Base-by-base conservation (phyloP, 2,329 filamentous ascomycete species). In the Tolypocladium capitatum region DNA sequence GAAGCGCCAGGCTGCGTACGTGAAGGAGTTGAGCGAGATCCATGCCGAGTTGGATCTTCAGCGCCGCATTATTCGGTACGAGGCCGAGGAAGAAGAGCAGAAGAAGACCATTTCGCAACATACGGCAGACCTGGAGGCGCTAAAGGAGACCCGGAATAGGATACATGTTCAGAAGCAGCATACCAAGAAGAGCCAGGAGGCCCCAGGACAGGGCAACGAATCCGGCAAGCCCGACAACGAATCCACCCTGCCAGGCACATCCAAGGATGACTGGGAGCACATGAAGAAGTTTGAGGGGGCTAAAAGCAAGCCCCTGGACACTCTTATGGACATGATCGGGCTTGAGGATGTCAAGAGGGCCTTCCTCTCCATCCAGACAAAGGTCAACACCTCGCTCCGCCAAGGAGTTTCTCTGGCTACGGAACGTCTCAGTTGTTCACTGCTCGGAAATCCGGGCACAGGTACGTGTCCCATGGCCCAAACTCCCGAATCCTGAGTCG, bases 371-470 rank as follows among this genome's bases (percentile, higher is more conserved):
- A 78, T 85, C 57, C 87, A 87, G 53, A 63, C 67, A 0, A 76
- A 71, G 40, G 71, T 87, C 0, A 83, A 89, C 35, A 76, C 72
- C 0, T 63, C 70, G 0, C 55, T 80, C 0, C 69, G 80, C 0
- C 84, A 88, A 58, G 65, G 66, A 0, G 63, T 76, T 0, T 70
- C 78, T 1, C 58, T 84, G 0, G 66, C 63, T 1, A 63, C 67
- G 0, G 80, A 87, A 50, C 68, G 85, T 1, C 80, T 83, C 46
- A 76, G 81, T 8, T 73, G 75, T 1, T 72, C 73, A 0, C 62
- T 90, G 3, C 63, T 89, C 0, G 85, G 85, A 0, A 90, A 89
- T 54, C 84, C 85, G 0, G 85, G 86, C 4, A 89, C 84, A 48
- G 83, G 82, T 76, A 63, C 59, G 65, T 47, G 27, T 27, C 27